Conservation (phyloP, 805 yeast genomes). For the Starmera quercuum region DNA sequence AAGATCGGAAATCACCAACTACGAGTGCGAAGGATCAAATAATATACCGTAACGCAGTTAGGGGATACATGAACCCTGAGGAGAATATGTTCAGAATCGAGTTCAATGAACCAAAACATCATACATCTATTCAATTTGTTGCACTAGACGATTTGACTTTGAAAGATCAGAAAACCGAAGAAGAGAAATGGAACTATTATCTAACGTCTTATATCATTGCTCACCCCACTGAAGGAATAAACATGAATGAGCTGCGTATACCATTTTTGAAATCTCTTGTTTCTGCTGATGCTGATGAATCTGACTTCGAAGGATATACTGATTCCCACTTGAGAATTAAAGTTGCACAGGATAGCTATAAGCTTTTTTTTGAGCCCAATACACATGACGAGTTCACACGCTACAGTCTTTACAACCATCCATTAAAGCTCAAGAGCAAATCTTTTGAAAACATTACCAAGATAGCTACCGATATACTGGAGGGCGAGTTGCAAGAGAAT, state of each 20-base stretch:
- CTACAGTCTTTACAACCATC: slow-evolving; percentile 38
- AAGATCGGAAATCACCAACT: slow-evolving; percentile 54
- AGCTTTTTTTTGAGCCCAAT: slow-evolving; percentile 71
- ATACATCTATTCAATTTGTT: slow-evolving; percentile 70
- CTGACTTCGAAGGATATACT: slow-evolving; percentile 50
- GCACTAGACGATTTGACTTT: slow-evolving; percentile 85
- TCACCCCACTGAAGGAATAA: slow-evolving; percentile 95
- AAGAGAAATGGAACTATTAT: slow-evolving; percentile 88
- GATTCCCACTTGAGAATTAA: slow-evolving; percentile 71
- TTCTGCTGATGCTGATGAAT: slow-evolving; percentile 45
- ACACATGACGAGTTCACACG: slow-evolving; percentile 77
- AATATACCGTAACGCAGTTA: slow-evolving; percentile 79
- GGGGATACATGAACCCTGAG: slow-evolving; percentile 72
- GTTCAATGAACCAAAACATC: slow-evolving; percentile 44
- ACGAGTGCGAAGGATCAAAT: slow-evolving; percentile 86
- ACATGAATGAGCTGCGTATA: slow-evolving; percentile 63
- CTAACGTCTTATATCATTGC: slow-evolving; percentile 89
- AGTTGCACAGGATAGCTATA: slow-evolving; percentile 69
- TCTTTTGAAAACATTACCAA: slow-evolving; percentile 27
- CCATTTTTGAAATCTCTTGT: slow-evolving; percentile 67
- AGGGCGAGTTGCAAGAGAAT: slow-evolving; percentile 17
- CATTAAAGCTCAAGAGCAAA: slow-evolving; percentile 22
- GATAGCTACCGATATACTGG: slow-evolving; percentile 28
- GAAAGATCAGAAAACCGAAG: slow-evolving; percentile 58
- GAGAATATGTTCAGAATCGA: slow-evolving; percentile 91